These are phyloP conservation scores for Hymenoscyphus linearis DNA, from an alignment of 2,329 filamentous ascomycete genomes.

Conservation along the genomic window DNA sequence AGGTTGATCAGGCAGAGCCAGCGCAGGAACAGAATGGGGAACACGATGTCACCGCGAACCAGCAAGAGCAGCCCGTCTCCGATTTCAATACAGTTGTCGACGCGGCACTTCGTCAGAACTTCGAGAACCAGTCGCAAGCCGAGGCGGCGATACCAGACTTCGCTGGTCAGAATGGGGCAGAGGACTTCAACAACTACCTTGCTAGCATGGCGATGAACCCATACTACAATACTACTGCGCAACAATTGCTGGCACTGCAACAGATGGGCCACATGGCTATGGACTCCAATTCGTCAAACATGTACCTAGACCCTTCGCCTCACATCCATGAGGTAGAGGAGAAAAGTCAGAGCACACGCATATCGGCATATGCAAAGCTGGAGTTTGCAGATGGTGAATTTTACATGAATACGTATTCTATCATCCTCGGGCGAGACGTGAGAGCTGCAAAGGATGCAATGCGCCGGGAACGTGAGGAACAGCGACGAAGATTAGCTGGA, in stretches of 20 bases:
- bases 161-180: background rate
- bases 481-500: constrained; percentile 44
- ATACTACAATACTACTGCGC: background rate
- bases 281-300: background rate
- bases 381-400: constrained; percentile 72
- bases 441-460: constrained; percentile 48
- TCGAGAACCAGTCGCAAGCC: background rate
- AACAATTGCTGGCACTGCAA: background rate
- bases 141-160: background rate
- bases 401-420: constrained; percentile 70
- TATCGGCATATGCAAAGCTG: constrained; percentile 50
- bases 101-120: background rate
- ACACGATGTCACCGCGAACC: background rate
- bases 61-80: background rate
- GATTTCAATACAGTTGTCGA: background rate
- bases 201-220: background rate
- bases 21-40: background rate
- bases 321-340: constrained; percentile 8
- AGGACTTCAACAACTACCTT: background rate
- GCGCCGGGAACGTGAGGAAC: constrained; percentile 43
- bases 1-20: background rate
- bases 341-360: constrained; percentile 6
- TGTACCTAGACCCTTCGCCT: constrained; percentile 17
- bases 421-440: constrained; percentile 69
- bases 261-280: background rate